Evolutionary conservation across 2,329 filamentous ascomycete genomes (phyloP).

Genomic region (Diaporthe velutina): DNA sequence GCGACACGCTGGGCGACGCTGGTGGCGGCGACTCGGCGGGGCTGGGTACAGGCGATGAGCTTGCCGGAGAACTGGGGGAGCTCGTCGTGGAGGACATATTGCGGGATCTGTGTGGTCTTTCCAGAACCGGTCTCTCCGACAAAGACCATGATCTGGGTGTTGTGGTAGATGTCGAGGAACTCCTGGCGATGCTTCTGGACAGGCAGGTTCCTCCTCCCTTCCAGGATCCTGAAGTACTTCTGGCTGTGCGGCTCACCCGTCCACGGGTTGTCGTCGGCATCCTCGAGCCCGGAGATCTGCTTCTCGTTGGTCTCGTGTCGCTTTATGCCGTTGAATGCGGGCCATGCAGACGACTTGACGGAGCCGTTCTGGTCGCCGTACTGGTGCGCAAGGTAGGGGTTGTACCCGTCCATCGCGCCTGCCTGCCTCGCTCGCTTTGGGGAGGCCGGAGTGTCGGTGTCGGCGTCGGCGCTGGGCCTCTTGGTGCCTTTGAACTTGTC

Average conservation of each 20-base stretch:
- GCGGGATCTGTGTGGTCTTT: constrained; percentile 98
- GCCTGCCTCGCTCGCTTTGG: constrained; percentile 47
- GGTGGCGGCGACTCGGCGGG: constrained; percentile 97
- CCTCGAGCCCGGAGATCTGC: constrained; percentile 80
- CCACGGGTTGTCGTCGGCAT: constrained; percentile 88
- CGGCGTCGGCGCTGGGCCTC: constrained; percentile 56
- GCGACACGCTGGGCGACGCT: constrained; percentile 98
- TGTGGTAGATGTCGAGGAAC: constrained; percentile 93
- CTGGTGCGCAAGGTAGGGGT: constrained; percentile 94
- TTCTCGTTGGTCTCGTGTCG: constrained; percentile 85
- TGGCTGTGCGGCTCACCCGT: constrained; percentile 81
- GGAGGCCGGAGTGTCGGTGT: constrained; percentile 49
- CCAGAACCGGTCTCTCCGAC: constrained; percentile 99
- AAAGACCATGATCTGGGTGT: constrained; percentile 95
- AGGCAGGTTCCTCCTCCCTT: constrained; percentile 85
- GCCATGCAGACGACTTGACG: constrained; percentile 50
- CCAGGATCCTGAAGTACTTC: constrained; percentile 91
- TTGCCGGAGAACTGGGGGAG: constrained; percentile 87
- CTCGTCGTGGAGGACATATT: constrained; percentile 98
- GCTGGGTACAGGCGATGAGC: constrained; percentile 97
- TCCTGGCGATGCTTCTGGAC: constrained; percentile 95
- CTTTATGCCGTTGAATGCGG: constrained; percentile 75
- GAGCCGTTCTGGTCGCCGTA: constrained; percentile 64
- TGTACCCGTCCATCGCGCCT: constrained; percentile 57
- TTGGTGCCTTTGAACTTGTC: constrained; percentile 55